Percentiles rank a stretch among this genome's conserved stretches.
Conservation (phyloP, 2,329 filamentous ascomycete genomes). For the Zopfia rhizophila region DNA sequence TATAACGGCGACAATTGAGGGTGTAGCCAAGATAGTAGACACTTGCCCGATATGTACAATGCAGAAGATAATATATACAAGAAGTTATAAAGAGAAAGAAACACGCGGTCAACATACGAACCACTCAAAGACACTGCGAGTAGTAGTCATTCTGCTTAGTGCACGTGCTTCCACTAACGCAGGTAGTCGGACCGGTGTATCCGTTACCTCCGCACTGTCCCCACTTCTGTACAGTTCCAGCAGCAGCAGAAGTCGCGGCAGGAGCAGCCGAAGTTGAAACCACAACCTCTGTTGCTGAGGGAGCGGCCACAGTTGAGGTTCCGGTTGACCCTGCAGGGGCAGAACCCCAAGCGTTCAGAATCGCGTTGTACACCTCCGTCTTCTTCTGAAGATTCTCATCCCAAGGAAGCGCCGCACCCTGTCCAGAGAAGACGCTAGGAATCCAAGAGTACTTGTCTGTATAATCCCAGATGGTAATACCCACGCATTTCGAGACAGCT, state of each 20-base stretch:
- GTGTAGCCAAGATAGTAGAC: no score
- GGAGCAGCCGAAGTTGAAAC: constrained; percentile 2
- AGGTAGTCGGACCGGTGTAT: constrained; percentile 20
- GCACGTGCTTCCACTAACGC: constrained; percentile 20
- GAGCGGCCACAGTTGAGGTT: constrained; percentile 2
- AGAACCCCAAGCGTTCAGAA: constrained; percentile 28
- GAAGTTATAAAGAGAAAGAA: no score
- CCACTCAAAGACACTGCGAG: no score
- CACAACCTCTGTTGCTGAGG: constrained; percentile 1
- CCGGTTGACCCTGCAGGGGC: background rate
- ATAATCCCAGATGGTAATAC: constrained; percentile 69
- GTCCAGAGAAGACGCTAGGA: constrained; percentile 53
- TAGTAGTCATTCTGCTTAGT: constrained; percentile 23
- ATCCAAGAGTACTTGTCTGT: constrained; percentile 61
- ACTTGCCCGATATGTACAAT: no score
- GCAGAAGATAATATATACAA: no score
- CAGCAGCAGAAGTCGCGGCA: constrained; percentile 1
- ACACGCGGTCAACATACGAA: no score
- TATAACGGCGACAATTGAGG: no score
- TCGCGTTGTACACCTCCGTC: constrained; percentile 33
- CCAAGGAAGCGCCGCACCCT: constrained; percentile 59
- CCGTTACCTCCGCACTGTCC: constrained; percentile 38
- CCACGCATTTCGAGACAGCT: constrained; percentile 63
- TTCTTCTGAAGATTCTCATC: constrained; percentile 60
- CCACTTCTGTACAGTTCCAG: constrained; percentile 24